Base-by-base conservation (phyloP, 495 filamentous ascomycete genomes). In the Wilcoxina mikolae region DNA sequence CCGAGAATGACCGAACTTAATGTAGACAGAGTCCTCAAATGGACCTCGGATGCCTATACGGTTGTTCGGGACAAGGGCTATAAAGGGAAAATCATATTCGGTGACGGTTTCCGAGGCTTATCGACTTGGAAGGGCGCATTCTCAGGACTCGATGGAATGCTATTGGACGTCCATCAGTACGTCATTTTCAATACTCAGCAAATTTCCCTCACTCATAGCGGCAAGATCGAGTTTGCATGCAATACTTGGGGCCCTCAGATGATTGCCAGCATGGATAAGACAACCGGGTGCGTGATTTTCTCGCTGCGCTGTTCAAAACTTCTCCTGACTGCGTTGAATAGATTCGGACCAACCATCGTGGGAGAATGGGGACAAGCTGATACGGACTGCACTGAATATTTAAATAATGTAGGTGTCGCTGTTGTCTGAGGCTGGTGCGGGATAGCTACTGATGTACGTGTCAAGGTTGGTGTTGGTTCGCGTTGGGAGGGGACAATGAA, bases 351-450 rank as follows among this genome's bases (percentile, higher is more conserved):
- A 3, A 95, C 89, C n/a, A 80, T 96, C 51, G 86, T 90, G 66
- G 93, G 90, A 61, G 93, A 99, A 75, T 99, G 88, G 87, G 87
- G 82, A 2, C 91, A 96, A 74, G 90, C 93, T 41, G 93, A 99
- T 66, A 96, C 93, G 11, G 93, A 99, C 70, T 99, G 93, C 71
- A 79, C 87, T 2, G 58, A 75, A 58, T 80, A 88, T 63, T 76
- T 99, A 55, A 96, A 94, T 68, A 87, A 95, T 67, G 87, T 65
- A 56, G 35, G 52, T 53, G n/a, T 33, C 11, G 31, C 31, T 20
- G 39, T 43, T 43, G 5, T 18, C 39, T 20, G 10, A 18, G 17
- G 4, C 39, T 20, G 39, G 5, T 35, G 31, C 7, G 7, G 31
- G 31, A 15, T 35, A 10, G 38, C 17, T 4, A 1, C 23, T 20